These are phyloP conservation scores for Platanthera guangdongensis DNA, from an alignment of 106 monocot species.

Conservation along the genomic window DNA sequence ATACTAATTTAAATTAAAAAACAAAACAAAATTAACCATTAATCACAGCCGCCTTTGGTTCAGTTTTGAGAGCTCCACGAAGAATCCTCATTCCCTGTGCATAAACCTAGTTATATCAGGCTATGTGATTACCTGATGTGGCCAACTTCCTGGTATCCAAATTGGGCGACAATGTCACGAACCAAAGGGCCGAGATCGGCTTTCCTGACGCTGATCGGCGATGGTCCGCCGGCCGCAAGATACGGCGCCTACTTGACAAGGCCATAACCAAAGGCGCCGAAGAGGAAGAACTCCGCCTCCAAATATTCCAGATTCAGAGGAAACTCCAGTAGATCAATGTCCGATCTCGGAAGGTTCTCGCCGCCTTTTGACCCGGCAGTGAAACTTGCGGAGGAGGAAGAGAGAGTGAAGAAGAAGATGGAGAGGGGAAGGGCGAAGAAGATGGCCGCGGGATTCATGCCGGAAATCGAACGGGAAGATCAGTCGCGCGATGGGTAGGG, in stretches of 20 bases:
- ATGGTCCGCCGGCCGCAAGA: slow-evolving; percentile 46
- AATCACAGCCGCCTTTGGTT: slow-evolving; percentile 17
- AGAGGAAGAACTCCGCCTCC: slow-evolving; percentile 74
- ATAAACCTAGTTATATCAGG: too few species aligned
- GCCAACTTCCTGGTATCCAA: slow-evolving; percentile 69
- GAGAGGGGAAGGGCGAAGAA: too few species aligned
- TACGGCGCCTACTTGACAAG: slow-evolving; percentile 34
- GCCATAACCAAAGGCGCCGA: slow-evolving; percentile 39
- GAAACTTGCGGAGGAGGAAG: too few species aligned
- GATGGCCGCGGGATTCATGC: too few species aligned
- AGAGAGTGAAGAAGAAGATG: too few species aligned
- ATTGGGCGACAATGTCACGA: slow-evolving; percentile 36
- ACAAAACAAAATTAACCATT: not conserved
- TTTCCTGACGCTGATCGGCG: slow-evolving; percentile 39
- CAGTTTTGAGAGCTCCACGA: too few species aligned
- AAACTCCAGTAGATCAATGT: slow-evolving; percentile 54
- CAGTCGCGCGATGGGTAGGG: too few species aligned
- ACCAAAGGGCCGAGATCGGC: slow-evolving; percentile 35
- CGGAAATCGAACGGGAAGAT: too few species aligned
- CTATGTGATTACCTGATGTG: slow-evolving; percentile 48
- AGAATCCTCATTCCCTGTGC: too few species aligned
- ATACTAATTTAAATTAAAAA: too few species aligned
- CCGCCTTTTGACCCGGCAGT: too few species aligned
- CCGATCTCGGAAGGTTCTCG: not conserved
- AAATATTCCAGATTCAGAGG: slow-evolving; percentile 65